Conservation (phyloP, 2,329 filamentous ascomycete species). For the Cordyceps cicadae region DNA sequence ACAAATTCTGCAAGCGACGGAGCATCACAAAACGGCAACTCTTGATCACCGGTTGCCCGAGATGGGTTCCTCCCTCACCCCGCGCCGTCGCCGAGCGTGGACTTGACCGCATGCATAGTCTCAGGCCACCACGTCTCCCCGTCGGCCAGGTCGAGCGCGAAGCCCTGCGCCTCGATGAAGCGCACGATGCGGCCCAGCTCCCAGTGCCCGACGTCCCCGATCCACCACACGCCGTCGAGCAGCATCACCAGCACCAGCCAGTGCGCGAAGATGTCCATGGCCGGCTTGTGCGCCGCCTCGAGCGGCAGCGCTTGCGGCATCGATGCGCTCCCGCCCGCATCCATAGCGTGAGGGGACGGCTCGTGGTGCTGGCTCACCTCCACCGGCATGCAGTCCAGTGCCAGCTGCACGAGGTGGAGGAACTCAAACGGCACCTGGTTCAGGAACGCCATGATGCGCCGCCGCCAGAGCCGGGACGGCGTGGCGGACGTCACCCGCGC, state of each 20-base stretch:
- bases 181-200: slow-evolving; percentile 23
- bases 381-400: slow-evolving; percentile 18
- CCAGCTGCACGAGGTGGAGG: slow-evolving; percentile 26
- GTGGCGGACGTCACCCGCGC: slow-evolving; percentile 24
- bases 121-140: slow-evolving; percentile 27
- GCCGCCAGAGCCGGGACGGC: slow-evolving; percentile 23
- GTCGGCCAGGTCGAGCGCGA: slow-evolving; percentile 10
- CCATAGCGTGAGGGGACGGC: background rate
- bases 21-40: background rate
- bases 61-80: background rate
- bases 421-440: slow-evolving; percentile 28
- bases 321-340: background rate
- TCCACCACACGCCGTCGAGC: slow-evolving; percentile 34
- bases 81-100: background rate
- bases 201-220: slow-evolving; percentile 27
- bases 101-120: slow-evolving; percentile 22
- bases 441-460: slow-evolving; percentile 32
- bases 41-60: background rate
- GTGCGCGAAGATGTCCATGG: slow-evolving; percentile 30
- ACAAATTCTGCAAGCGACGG: background rate
- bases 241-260: slow-evolving; percentile 31
- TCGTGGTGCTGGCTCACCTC: background rate
- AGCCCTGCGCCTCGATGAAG: slow-evolving; percentile 11
- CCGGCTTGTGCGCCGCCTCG: slow-evolving; percentile 18
- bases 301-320: background rate